Base-by-base conservation (phyloP, 768 basidiomycete species). In the Russula compacta region DNA sequence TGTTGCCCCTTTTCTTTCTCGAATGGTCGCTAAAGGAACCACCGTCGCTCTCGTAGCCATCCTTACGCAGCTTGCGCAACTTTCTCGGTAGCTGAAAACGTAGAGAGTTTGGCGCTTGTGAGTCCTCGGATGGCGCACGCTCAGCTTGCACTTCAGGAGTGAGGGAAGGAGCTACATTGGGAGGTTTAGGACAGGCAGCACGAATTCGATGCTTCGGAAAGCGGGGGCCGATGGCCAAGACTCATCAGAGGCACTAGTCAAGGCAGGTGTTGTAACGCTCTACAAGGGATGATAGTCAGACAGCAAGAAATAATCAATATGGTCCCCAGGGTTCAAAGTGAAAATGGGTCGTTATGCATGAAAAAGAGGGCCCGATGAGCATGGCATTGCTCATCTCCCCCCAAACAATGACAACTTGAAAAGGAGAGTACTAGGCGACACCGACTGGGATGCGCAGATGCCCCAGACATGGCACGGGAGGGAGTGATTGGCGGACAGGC, bases 211-310 rank as follows among this genome's bases (percentile, higher is more conserved):
- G 51, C 36, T 14, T 44, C 47, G 33, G 40, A 35, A 56, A 10
- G 35, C 32, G 63, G 17, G 71, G 66, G 17, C 68, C 67, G 73
- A 71, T 32, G 71, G 71, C 14, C 70, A 74, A 15, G 75, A 77
- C 61, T 76, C 77, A 59, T 79, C 78, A 9, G 78, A 77, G 40
- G 71, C 71, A 38, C 71, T 75, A 5, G 76, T 78, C 56, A 76
- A 69, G 42, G 72, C 66, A 14, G 77, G 78, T 7, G 72, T 72
- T 8, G 63, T 50, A 21, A 58, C 35, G 29, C 46, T 59, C 70
- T 73, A 60, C 44, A 29, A n/a, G 51, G 48, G 46, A 15, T n/a
- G 8, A 14, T 17, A 14, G 52, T 58, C 52, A 63, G 57, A 58
- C 51, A 56, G 29, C 21, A 33, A 15, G 17, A 43, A 55, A 24